Evolutionary conservation across 495 filamentous ascomycete species (phyloP).

Genomic region (Penicillium dipodomyicola): DNA sequence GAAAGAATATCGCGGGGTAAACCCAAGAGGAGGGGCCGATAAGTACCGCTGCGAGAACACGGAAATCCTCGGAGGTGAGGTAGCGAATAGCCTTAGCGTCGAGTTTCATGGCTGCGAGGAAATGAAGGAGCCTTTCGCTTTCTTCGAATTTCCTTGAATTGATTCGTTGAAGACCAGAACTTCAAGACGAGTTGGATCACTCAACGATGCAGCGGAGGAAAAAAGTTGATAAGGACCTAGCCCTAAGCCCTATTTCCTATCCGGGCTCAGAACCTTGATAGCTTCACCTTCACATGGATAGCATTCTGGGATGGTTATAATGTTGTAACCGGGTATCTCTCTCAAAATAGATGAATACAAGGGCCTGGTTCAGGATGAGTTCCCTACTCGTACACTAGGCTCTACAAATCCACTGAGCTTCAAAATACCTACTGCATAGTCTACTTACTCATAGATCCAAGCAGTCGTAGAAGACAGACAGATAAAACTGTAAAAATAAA

Average conservation of each 20-base stretch:
- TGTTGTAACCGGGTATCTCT: background rate
- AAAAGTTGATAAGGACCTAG: slow-evolving; percentile 38
- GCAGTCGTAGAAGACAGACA: background rate
- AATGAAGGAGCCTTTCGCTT: background rate
- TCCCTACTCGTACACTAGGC: background rate
- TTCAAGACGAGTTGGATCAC: slow-evolving; percentile 14
- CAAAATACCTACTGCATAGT: background rate
- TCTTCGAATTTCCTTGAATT: slow-evolving; percentile 6
- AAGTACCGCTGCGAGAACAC: slow-evolving; percentile 82
- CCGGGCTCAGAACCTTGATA: slow-evolving; percentile 23
- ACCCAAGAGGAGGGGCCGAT: slow-evolving; percentile 26
- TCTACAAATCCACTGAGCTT: background rate
- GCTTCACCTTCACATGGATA: background rate
- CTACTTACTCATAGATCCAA: background rate
- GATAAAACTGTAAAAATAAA: slow-evolving; percentile 12
- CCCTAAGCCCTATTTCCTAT: slow-evolving; percentile 49
- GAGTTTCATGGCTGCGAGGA: slow-evolving; percentile 68
- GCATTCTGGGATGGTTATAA: background rate
- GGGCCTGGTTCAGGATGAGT: background rate
- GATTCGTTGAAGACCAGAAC: slow-evolving; percentile 7
- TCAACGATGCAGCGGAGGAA: slow-evolving; percentile 21
- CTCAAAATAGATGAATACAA: background rate
- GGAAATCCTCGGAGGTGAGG: slow-evolving; percentile 89
- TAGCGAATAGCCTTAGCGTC: slow-evolving; percentile 90
- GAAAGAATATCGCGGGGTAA: slow-evolving; percentile 20